These are phyloP conservation scores for Mycena citricolor DNA, from an alignment of 1,284 basidiomycete genomes.

Conservation along the genomic window DNA sequence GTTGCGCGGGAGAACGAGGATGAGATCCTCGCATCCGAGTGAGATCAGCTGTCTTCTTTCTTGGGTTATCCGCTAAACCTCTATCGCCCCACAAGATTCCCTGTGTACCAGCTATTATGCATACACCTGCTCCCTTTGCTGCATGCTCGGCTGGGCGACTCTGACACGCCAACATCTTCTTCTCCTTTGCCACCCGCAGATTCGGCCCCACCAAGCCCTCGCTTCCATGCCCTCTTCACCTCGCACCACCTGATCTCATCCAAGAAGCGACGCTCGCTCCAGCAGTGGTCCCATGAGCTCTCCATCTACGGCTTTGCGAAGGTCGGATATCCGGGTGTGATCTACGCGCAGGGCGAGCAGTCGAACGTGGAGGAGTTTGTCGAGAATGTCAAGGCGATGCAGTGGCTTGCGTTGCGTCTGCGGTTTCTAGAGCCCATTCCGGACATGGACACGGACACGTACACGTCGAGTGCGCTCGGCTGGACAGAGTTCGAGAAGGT, in stretches of 20 bases:
- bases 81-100: too few species aligned
- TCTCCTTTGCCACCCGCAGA: background rate
- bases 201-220: slow-evolving; percentile 6
- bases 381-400: slow-evolving; percentile 67
- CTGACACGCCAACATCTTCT: background rate
- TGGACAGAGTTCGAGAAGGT: slow-evolving; percentile 57
- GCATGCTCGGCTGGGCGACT: slow-evolving; percentile 36
- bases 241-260: slow-evolving; percentile 75
- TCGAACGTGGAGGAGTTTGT: slow-evolving; percentile 63
- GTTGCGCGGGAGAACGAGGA: slow-evolving; percentile 42
- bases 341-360: slow-evolving; percentile 62
- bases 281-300: slow-evolving; percentile 56
- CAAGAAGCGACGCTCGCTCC: slow-evolving; percentile 63
- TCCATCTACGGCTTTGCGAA: slow-evolving; percentile 67
- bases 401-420: slow-evolving; percentile 73
- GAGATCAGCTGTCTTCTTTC: slow-evolving; percentile 28
- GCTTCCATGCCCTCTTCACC: slow-evolving; percentile 64
- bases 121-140: slow-evolving; percentile 58
- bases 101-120: slow-evolving; percentile 58
- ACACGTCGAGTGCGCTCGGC: slow-evolving; percentile 1
- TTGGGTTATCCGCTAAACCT: background rate
- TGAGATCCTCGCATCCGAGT: slow-evolving; percentile 49
- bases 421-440: slow-evolving; percentile 48
- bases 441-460: background rate
- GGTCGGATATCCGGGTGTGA: slow-evolving; percentile 51